phyloP scores from a whole-genome alignment of 2,329 filamentous ascomycete genomes.

The Pseudopithomyces chartarum region DNA sequence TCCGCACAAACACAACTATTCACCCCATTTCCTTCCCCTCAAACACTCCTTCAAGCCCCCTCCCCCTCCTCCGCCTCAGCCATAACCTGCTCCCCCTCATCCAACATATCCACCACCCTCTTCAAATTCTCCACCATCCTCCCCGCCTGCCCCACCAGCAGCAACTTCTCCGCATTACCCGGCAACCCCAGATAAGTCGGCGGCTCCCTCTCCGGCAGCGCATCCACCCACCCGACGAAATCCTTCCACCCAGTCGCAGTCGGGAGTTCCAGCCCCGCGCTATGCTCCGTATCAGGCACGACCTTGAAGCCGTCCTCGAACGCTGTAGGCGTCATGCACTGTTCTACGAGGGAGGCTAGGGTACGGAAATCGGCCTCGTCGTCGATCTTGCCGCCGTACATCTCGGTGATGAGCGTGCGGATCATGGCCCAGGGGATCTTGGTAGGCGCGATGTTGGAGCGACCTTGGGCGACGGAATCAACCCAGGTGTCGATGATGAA shows the following conservation, averaged over 20 bases:
- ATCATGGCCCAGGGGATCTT: constrained; percentile 98
- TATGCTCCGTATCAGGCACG: constrained; percentile 64
- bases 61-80: constrained; percentile 56
- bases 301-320: constrained; percentile 93
- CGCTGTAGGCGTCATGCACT: constrained; percentile 81
- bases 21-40: not conserved
- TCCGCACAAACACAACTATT: no score
- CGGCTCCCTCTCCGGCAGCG: constrained; percentile 90
- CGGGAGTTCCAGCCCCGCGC: constrained; percentile 72
- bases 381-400: constrained; percentile 97
- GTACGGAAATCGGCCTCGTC: constrained; percentile 81
- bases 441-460: constrained; percentile 89
- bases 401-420: constrained; percentile 85
- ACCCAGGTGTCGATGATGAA: constrained; percentile 97
- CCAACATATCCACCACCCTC: constrained; percentile 83
- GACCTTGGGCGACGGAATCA: constrained; percentile 77
- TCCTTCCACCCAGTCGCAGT: constrained; percentile 80
- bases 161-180: constrained; percentile 92
- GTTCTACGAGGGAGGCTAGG: constrained; percentile 73
- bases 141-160: constrained; percentile 85
- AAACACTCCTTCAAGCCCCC: not conserved
- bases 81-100: constrained; percentile 92
- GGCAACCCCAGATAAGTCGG: constrained; percentile 93
- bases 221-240: constrained; percentile 90
- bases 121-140: constrained; percentile 84